Conservation (phyloP, 352 stramenopile species). For the Phytophthora europaea region DNA sequence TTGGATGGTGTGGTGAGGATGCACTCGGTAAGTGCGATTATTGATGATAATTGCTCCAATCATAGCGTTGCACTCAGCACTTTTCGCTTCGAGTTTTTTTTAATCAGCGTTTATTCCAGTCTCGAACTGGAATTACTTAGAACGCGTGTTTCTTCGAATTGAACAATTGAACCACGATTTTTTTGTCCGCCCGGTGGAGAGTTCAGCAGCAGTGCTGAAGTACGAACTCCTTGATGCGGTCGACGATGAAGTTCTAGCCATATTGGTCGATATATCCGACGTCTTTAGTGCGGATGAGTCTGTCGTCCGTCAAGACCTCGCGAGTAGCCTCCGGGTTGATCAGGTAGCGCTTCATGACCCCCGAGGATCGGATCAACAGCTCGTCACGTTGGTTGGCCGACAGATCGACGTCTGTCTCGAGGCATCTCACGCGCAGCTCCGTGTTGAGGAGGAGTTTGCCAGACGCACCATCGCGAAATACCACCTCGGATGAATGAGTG, state of each 20-base stretch:
- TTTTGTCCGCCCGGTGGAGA: no score
- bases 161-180: no score
- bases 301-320: constrained; percentile 71
- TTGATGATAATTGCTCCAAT: no score
- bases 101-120: no score
- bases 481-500: constrained; percentile 32
- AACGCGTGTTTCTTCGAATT: no score
- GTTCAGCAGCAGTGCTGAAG: no score
- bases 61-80: no score
- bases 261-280: constrained; percentile 92
- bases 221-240: constrained; percentile 96
- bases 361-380: constrained; percentile 84
- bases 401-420: constrained; percentile 53
- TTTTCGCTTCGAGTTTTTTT: no score
- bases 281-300: constrained; percentile 92
- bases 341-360: constrained; percentile 94
- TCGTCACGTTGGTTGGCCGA: constrained; percentile 63
- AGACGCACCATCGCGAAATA: constrained; percentile 34
- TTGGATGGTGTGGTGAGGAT: no score
- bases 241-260: constrained; percentile 92
- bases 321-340: constrained; percentile 83
- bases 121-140: no score
- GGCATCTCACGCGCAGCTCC: constrained; percentile 52
- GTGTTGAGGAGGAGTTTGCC: constrained; percentile 68
- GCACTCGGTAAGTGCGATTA: no score